Evolutionary conservation across 2,329 filamentous ascomycete species (phyloP).

Genomic region (Aspergillus pseudoterreus): DNA sequence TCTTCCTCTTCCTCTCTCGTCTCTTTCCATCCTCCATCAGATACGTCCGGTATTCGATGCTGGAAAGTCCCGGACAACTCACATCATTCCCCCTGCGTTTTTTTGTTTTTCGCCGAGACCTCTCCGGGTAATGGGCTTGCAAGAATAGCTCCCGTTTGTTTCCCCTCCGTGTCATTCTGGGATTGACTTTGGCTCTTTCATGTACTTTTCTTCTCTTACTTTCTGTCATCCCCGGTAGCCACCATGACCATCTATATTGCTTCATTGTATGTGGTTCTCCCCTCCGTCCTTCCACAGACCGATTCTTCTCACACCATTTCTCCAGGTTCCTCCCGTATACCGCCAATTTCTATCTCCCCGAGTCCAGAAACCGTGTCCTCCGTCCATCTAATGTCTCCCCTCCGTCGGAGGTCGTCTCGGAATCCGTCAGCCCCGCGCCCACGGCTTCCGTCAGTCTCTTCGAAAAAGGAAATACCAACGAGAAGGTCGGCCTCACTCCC

Average conservation of each 20-base stretch:
- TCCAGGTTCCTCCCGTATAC: constrained; percentile 86
- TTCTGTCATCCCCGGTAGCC: constrained; percentile 9
- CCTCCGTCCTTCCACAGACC: not conserved
- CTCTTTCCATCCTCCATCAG: no score
- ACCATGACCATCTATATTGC: constrained; percentile 59
- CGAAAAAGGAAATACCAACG: constrained; percentile 22
- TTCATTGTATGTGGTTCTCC: constrained; percentile 48
- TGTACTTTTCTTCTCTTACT: constrained; percentile 4
- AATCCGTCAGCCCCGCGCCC: constrained; percentile 21
- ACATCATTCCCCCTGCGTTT: not conserved
- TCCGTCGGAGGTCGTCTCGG: constrained; percentile 19
- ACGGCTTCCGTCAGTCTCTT: constrained; percentile 33
- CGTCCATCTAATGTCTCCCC: constrained; percentile 31
- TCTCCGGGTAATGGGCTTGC: no score
- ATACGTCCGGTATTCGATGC: no score
- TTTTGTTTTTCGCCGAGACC: not conserved
- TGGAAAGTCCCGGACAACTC: no score
- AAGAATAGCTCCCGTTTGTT: not conserved
- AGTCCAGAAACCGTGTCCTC: constrained; percentile 39
- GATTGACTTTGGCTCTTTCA: constrained; percentile 1
- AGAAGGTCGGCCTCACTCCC: constrained; percentile 31
- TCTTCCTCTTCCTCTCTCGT: not conserved
- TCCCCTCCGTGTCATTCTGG: constrained; percentile 6
- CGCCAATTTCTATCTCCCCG: constrained; percentile 71
- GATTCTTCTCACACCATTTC: not conserved